Conservation (phyloP, 2,329 filamentous ascomycete genomes). For the Trichoderma oligosporum region DNA sequence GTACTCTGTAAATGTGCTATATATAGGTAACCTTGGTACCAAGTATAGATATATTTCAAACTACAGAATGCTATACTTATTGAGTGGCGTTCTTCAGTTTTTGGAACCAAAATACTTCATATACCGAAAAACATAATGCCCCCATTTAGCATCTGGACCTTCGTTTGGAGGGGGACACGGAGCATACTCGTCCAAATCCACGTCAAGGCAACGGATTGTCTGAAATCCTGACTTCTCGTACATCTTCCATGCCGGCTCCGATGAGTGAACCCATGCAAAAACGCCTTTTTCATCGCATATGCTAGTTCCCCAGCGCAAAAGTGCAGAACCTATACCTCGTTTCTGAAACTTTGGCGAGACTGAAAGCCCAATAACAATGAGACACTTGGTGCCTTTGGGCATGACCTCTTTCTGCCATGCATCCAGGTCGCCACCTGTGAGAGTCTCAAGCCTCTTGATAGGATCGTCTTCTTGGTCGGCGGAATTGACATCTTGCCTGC, state of each 20-base stretch:
- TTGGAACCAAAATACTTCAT: conserved; percentile 28
- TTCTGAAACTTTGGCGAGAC: conserved; percentile 33
- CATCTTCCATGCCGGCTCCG: conserved; percentile 30
- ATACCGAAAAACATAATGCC: conserved; percentile 34
- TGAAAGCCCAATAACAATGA: conserved; percentile 32
- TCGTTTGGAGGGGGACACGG: conserved; percentile 26
- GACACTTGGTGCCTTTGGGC: conserved; percentile 32
- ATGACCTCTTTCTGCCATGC: conserved; percentile 32
- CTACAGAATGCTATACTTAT: conserved; percentile 2
- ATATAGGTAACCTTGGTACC: no score
- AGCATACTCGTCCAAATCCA: conserved; percentile 34
- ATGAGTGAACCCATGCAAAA: conserved; percentile 37
- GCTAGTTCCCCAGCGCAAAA: conserved; percentile 33
- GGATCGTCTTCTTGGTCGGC: conserved; percentile 23
- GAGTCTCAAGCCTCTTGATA: conserved; percentile 29
- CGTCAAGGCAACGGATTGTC: conserved; percentile 28
- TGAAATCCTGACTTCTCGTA: conserved; percentile 33
- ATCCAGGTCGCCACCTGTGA: conserved; percentile 32
- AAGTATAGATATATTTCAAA: neutral
- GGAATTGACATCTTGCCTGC: neutral
- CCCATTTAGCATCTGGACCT: conserved; percentile 30
- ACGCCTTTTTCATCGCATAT: conserved; percentile 29
- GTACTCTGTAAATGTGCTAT: no score
- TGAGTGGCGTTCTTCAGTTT: neutral
- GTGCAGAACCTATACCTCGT: conserved; percentile 31